Base-by-base conservation (phyloP, 208 protist genomes). In the Leishmania arabica region DNA sequence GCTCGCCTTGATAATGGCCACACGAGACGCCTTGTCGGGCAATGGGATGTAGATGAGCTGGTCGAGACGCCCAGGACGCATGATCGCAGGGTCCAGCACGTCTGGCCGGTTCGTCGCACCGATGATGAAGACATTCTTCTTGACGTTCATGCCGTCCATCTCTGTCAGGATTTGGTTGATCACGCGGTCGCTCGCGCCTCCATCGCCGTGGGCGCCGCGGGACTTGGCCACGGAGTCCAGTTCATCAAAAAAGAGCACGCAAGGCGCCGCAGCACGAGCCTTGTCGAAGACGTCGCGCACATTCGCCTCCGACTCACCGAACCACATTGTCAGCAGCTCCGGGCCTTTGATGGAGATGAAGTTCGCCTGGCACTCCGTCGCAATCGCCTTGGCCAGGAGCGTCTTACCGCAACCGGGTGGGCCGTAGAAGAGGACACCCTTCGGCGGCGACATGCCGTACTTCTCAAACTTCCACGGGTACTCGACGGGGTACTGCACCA, bases 251-350 rank as follows among this genome's bases (percentile, higher is more conserved):
- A 99, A 99, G 54, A 99, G 96, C 37, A 99, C 99, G 92, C 99
- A 99, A 53, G 99, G 99, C 21, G 99, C 97, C 9, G 99, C 99
- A 45, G 89, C 69, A 71, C 99, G 93, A 27, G 99, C 99, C 94
- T 99, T 99, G 95, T 99, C 99, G 92, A 99, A 99, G 64, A 99
- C 91, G 75, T 99, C 99, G 83, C 99, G 95, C 31, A 99, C 99
- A 86, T 99, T 99, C n/a, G 99, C 96, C 94, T 99, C 99, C 54
- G 99, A 99, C 91, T 99, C 99, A 84, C 99, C 99, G 81, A 99
- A 99, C 99, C 99, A 99, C 99, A 99, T 99, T n/a, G 99, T 99
- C 42, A 99, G 92, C 74, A 99, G 94, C 92, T 99, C 99, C n/a
- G 99, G 99, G 54, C 99, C 99, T 95, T 99, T 99, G 89, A 99